Conservation (phyloP, 306 rosid species). For the Sicyos baderoa region DNA sequence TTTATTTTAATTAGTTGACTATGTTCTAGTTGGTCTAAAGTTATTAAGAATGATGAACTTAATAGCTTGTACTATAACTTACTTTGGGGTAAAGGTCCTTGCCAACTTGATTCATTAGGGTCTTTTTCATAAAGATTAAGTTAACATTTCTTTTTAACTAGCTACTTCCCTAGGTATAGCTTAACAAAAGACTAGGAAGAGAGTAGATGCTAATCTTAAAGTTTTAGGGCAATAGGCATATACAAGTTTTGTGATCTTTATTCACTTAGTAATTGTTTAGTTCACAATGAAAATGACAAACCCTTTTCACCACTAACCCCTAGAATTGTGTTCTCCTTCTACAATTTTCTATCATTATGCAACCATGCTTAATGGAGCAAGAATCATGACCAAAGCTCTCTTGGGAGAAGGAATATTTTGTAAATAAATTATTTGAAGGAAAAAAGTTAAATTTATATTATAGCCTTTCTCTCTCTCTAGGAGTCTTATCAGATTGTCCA, state of each 20-base stretch:
- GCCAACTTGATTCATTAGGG: not conserved
- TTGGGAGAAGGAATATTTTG: not conserved
- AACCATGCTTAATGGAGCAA: conserved; percentile 7
- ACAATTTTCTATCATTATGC: conserved; percentile 9
- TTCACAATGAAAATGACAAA: conserved; percentile 4
- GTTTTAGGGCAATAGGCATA: no score
- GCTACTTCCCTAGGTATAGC: not conserved
- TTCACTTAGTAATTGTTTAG: not conserved
- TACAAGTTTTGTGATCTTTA: not conserved
- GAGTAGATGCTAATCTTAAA: no score
- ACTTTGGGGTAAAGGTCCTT: no score
- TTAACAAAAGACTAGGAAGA: not conserved
- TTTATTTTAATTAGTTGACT: no score
- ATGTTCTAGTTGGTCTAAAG: no score
- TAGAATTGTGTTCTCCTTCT: not conserved
- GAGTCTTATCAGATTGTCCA: conserved; percentile 26
- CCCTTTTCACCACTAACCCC: conserved; percentile 7
- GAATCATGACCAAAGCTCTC: conserved; percentile 4
- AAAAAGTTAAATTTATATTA: not conserved
- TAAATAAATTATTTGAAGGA: not conserved
- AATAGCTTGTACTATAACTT: no score
- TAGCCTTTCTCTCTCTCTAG: conserved; percentile 6
- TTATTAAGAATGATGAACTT: no score
- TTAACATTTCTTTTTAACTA: not conserved
- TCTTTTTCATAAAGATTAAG: not conserved